These are phyloP conservation scores for Tuber magnatum DNA, from an alignment of 495 filamentous ascomycete species.

Conservation along the genomic window DNA sequence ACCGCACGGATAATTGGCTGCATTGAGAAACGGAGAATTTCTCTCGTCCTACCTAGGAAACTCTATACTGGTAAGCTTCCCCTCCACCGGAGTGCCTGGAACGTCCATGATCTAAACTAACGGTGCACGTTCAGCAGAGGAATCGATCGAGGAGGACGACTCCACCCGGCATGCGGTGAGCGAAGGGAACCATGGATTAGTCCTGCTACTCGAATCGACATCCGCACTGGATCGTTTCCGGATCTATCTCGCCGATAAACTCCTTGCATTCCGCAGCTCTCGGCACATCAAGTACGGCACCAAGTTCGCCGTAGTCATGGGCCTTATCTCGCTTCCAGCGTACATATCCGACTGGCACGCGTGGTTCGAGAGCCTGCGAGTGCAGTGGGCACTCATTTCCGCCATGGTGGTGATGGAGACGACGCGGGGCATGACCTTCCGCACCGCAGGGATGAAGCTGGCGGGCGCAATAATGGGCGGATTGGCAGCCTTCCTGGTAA, in stretches of 20 bases:
- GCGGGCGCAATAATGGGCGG: slow-evolving; percentile 33
- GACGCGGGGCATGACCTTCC: slow-evolving; percentile 40
- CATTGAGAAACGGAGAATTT: slow-evolving; percentile 30
- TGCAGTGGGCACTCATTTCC: slow-evolving; percentile 38
- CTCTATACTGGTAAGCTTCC: slow-evolving; percentile 24
- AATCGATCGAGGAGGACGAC: slow-evolving; percentile 20
- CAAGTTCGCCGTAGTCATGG: slow-evolving; percentile 39
- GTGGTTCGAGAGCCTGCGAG: slow-evolving; percentile 37
- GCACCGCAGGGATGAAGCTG: slow-evolving; percentile 40
- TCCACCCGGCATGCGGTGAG: slow-evolving; percentile 11
- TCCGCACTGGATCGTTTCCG: slow-evolving; percentile 26
- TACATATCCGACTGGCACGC: slow-evolving; percentile 32
- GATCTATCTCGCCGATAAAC: slow-evolving; percentile 28
- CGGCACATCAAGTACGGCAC: slow-evolving; percentile 38
- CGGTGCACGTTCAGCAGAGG: slow-evolving; percentile 2
- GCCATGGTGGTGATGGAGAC: slow-evolving; percentile 40
- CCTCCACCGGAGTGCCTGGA: not conserved
- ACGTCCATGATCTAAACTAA: not conserved
- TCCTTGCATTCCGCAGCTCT: slow-evolving; percentile 30
- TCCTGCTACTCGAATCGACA: slow-evolving; percentile 29
- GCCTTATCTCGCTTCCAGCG: slow-evolving; percentile 35
- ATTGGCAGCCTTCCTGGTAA: slow-evolving; percentile 29
- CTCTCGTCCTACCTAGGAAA: slow-evolving; percentile 27
- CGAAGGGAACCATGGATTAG: slow-evolving; percentile 22
- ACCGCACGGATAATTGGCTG: slow-evolving; percentile 19